These are phyloP conservation scores for Lumnitzera littorea DNA, from an alignment of 345 rosid species.

Conservation along the genomic window DNA sequence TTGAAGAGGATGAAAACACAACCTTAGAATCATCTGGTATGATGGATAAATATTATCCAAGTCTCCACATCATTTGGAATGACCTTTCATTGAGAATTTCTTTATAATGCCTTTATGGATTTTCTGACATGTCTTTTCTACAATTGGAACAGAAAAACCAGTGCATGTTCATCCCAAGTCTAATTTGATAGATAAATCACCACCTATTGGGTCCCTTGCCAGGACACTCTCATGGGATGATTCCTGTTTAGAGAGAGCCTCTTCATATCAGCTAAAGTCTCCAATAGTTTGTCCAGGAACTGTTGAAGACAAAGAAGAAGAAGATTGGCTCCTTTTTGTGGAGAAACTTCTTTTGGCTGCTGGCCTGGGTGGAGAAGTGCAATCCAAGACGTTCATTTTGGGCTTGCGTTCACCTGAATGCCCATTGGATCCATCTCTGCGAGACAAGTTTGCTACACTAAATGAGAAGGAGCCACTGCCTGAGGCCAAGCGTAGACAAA, in stretches of 20 bases:
- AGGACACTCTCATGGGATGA: slow-evolving; percentile 57
- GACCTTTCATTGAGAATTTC: neutral
- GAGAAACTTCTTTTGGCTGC: slow-evolving; percentile 42
- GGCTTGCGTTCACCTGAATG: slow-evolving; percentile 71
- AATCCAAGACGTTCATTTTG: slow-evolving; percentile 23
- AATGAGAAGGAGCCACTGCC: slow-evolving; percentile 45
- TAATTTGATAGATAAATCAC: slow-evolving; percentile 75
- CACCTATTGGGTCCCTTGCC: slow-evolving; percentile 60
- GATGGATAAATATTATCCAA: no score
- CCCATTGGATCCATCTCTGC: slow-evolving; percentile 70
- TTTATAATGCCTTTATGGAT: neutral
- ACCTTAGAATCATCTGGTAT: slow-evolving; percentile 29
- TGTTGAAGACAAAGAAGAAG: slow-evolving; percentile 25
- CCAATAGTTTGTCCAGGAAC: slow-evolving; percentile 16
- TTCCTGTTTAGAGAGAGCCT: slow-evolving; percentile 28
- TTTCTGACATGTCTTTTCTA: neutral
- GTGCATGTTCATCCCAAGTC: slow-evolving; percentile 26
- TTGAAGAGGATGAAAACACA: slow-evolving; percentile 54
- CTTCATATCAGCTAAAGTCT: slow-evolving; percentile 29
- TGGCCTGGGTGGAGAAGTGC: slow-evolving; percentile 38
- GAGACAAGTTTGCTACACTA: slow-evolving; percentile 34
- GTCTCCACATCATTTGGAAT: slow-evolving; percentile 28
- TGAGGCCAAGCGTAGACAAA: slow-evolving; percentile 65
- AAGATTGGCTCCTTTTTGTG: slow-evolving; percentile 54
- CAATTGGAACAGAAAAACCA: slow-evolving; percentile 34